Evolutionary conservation across 371 early-diverging fungal species (phyloP).

Genomic region (Nematocida ironsii): DNA sequence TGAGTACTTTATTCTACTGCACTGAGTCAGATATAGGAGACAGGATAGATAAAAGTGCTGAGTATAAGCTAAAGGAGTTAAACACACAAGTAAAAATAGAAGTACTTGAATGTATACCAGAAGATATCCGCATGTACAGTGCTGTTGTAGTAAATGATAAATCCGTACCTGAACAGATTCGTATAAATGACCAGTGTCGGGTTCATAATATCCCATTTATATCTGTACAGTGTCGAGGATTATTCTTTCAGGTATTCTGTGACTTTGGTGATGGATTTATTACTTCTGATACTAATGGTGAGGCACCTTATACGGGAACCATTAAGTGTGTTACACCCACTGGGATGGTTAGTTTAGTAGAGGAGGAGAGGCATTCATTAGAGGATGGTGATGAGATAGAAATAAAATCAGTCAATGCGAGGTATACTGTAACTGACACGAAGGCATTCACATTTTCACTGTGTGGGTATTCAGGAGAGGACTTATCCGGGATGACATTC

Average conservation of each 20-base stretch:
- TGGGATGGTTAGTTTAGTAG: conserved; percentile 65
- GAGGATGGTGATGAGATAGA: conserved; percentile 67
- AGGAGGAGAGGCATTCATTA: conserved; percentile 67
- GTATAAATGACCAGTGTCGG: conserved; percentile 81
- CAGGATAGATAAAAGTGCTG: conserved; percentile 77
- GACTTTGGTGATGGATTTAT: conserved; percentile 88
- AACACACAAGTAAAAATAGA: conserved; percentile 81
- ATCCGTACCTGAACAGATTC: conserved; percentile 76
- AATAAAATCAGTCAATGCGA: conserved; percentile 40
- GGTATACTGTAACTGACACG: conserved; percentile 60
- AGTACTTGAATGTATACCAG: conserved; percentile 56
- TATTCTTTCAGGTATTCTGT: conserved; percentile 89
- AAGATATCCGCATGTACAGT: conserved; percentile 76
- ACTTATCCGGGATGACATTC: conserved; percentile 44
- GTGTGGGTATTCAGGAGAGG: conserved; percentile 47
- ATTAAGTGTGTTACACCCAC: conserved; percentile 79
- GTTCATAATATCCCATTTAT: conserved; percentile 82
- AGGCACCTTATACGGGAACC: conserved; percentile 85
- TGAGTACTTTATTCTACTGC: conserved; percentile 90
- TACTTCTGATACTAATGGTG: conserved; percentile 86
- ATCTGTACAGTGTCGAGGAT: conserved; percentile 81
- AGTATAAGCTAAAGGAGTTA: conserved; percentile 82
- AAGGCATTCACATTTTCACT: conserved; percentile 61
- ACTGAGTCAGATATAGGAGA: conserved; percentile 82
- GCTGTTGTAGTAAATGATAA: conserved; percentile 81